These are phyloP conservation scores for Allomyces javanicus DNA, from an alignment of 192 early-diverging fungal species.

Conservation along the genomic window DNA sequence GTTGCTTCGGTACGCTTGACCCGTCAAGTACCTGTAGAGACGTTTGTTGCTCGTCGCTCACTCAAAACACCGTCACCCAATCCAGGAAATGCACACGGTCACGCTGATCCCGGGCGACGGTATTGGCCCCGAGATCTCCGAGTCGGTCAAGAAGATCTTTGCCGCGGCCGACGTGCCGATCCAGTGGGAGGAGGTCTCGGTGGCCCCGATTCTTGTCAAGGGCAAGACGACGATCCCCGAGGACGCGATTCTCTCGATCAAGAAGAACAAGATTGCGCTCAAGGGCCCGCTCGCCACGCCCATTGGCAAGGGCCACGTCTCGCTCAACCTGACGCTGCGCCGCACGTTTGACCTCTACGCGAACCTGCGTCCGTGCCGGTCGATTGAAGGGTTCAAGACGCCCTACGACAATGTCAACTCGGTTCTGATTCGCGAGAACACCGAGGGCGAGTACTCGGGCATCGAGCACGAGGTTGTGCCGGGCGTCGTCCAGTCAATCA, in stretches of 20 bases:
- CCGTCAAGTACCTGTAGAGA: background rate
- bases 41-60: background rate
- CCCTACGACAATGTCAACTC: slow-evolving; percentile 92
- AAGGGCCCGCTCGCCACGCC: slow-evolving; percentile 96
- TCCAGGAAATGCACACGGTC: slow-evolving; percentile 30
- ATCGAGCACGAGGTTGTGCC: slow-evolving; percentile 89
- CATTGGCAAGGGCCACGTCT: slow-evolving; percentile 97
- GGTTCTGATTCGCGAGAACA: slow-evolving; percentile 98
- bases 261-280: slow-evolving; percentile 89
- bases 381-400: slow-evolving; percentile 90
- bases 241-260: slow-evolving; percentile 72
- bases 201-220: slow-evolving; percentile 77
- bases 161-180: slow-evolving; percentile 81
- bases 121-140: slow-evolving; percentile 94
- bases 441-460: slow-evolving; percentile 98
- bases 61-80: background rate
- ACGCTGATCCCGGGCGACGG: slow-evolving; percentile 96
- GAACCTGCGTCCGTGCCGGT: slow-evolving; percentile 94
- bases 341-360: slow-evolving; percentile 97
- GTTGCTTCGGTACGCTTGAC: background rate
- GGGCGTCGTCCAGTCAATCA: slow-evolving; percentile 97
- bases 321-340: slow-evolving; percentile 66
- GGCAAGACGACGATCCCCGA: slow-evolving; percentile 87
- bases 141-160: slow-evolving; percentile 80
- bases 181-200: slow-evolving; percentile 88